phyloP scores from a whole-genome alignment of 2,329 filamentous ascomycete genomes.

The Bretziella fagacearum region DNA sequence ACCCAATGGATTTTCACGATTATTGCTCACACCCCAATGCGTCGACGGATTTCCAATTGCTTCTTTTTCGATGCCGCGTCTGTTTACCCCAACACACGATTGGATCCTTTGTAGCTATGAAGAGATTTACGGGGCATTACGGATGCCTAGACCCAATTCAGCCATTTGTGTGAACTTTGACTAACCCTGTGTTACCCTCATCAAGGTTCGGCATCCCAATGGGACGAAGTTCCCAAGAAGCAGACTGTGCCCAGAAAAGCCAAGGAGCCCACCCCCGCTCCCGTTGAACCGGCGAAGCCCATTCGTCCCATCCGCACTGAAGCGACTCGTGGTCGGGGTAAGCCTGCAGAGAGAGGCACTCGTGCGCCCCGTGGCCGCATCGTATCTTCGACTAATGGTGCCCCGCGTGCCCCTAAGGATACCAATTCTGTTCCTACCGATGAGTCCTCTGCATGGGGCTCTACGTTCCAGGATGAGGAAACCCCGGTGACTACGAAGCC shows the following conservation, averaged over 20 bases:
- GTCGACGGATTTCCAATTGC: too few species aligned
- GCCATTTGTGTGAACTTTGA: background rate
- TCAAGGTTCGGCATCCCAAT: slow-evolving; percentile 61
- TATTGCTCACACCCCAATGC: too few species aligned
- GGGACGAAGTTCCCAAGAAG: slow-evolving; percentile 72
- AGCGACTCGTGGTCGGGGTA: slow-evolving; percentile 42
- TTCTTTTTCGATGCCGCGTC: background rate
- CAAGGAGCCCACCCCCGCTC: slow-evolving; percentile 37
- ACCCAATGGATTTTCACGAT: background rate
- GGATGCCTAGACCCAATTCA: background rate
- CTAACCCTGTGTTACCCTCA: slow-evolving; percentile 6
- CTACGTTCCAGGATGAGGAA: slow-evolving; percentile 19
- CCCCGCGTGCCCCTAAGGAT: slow-evolving; percentile 39
- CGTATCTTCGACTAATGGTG: slow-evolving; percentile 40
- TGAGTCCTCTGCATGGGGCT: slow-evolving; percentile 40
- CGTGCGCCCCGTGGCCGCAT: slow-evolving; percentile 47
- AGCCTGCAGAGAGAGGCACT: slow-evolving; percentile 43
- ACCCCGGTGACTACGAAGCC: slow-evolving; percentile 25
- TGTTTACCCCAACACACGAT: slow-evolving; percentile 1
- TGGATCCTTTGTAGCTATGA: background rate
- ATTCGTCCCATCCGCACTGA: slow-evolving; percentile 44
- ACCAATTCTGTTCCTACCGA: slow-evolving; percentile 49
- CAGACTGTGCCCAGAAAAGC: slow-evolving; percentile 46
- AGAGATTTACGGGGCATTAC: background rate
- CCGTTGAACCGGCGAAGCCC: slow-evolving; percentile 32